phyloP scores from a whole-genome alignment of 371 early-diverging fungal genomes.

The Blastocladiella emersonii region DNA sequence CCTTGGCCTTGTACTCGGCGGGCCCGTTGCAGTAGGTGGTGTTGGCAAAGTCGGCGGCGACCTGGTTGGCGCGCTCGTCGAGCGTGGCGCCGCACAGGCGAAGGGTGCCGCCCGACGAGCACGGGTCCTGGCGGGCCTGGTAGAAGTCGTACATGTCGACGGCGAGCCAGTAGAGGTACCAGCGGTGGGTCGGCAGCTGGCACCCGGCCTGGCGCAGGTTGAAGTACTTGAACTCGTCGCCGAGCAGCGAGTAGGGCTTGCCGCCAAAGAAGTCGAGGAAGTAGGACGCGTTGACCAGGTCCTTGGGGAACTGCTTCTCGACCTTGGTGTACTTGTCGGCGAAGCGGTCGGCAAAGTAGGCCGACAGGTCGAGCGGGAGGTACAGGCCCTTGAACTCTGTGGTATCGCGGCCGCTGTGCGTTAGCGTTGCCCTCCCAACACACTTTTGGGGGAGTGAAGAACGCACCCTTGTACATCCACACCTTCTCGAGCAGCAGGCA shows the following conservation, averaged over 20 bases:
- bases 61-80: not conserved
- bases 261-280: not conserved
- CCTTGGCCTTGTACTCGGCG: not conserved
- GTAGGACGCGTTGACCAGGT: not conserved
- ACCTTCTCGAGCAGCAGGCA: not conserved
- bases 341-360: not conserved
- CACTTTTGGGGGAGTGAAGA: too few species aligned
- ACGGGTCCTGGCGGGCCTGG: not conserved
- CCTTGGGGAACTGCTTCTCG: not conserved
- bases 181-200: not conserved
- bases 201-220: not conserved
- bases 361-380: not conserved
- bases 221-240: not conserved
- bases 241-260: not conserved
- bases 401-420: too few species aligned
- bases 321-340: not conserved
- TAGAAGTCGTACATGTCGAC: not conserved
- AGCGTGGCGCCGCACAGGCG: not conserved
- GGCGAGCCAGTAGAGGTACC: not conserved
- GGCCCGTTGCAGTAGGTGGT: not conserved
- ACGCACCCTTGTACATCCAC: not conserved
- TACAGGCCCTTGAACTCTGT: not conserved
- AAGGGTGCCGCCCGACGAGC: not conserved
- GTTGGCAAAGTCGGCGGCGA: not conserved
- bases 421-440: too few species aligned